Evolutionary conservation across 495 filamentous ascomycete genomes (phyloP), one percentile per base, ranked within the genome.

Genomic region (Penicillium riverlandense): DNA sequence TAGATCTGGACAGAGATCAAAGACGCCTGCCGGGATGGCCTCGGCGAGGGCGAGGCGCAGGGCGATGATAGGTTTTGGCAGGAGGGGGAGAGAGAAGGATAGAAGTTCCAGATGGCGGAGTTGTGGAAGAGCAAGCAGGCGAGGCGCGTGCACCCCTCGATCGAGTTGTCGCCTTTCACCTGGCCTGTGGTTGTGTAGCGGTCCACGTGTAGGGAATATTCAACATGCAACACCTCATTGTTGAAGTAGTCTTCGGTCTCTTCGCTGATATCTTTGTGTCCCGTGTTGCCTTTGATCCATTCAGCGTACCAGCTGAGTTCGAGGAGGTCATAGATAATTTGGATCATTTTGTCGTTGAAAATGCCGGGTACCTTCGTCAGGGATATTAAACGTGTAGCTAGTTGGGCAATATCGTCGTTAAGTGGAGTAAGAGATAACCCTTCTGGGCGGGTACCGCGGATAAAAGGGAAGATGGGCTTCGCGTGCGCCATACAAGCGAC

Each of bases 101-200:
- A 73, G 47, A 71, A 73, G 39, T 54, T 62, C 70, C 70, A 73
- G 47, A 71, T 69, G 30, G 58, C 58, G 31, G 54, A 69, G 52
- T 71, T 73, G 56, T 73, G 70, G 58, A 67, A 73, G 6, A 70
- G 46, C 2, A 73, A 58, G 36, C 63, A 64, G 13, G 67, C 68
- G 8, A 71, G 61, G 13, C 70, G 70, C 22, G 58, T 55, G 46
- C 65, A 66, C 39, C 70, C 70, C 43, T 71, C 67, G 50, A 71
- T 69, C 7, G 62, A 61, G 46, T 63, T 59, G 45, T 73, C 70
- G 8, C 78, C 79, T 41, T 75, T 77, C 8, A 79, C 70, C 11
- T 77, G 78, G 35, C 80, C 80, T 40, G 78, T 80, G 29, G 79
- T 63, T 0, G 77, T 82, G 52, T 82, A 85, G 9, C 70, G 67